Base-by-base conservation (phyloP, 805 yeast species). In the Candida broadrunensis region DNA sequence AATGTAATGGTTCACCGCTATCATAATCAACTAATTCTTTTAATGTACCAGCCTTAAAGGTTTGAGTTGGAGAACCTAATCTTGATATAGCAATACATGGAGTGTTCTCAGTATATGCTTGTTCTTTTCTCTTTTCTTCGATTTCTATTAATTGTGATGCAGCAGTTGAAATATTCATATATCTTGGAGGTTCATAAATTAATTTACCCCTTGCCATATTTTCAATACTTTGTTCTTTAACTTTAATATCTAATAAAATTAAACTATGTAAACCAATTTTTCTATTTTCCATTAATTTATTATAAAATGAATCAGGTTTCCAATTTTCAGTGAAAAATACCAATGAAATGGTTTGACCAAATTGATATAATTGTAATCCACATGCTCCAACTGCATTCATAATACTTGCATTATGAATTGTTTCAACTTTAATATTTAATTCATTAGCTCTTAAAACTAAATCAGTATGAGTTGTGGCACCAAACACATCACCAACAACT, bases 311-410 rank as follows among this genome's bases (percentile, higher is more conserved):
- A 61, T 91, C 98, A 1, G 99, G 99, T 62, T 88, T 85, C 98
- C 99, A 91, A 43, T 72, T 69, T 16, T 91, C 98, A 20, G 96
- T 90, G 73, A 93, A 91, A 60, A 93, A 93, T 2, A 93, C 98
- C 60, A 93, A 72, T 1, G 97, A 88, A n/a, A 91, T 91, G 9
- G 98, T 89, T 67, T 93, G 98, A 8, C 99, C 99, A 65, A 90
- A 91, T 53, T 85, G 89, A 65, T 91, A 91, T 44, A 91, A 72
- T 63, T 91, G 99, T 49, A 93, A 75, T 17, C 99, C 99, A 69
- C 97, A 89, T 1, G 97, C 95, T 15, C 99, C 99, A 19, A 91
- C 96, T 0, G 98, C 99, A 59, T 91, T 91, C 97, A 93, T 89
- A 11, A 91, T 93, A 14, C 96, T 86, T 1, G 99, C 99, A 62